Percentiles rank a stretch among this genome's conserved stretches.
Conservation (phyloP, 116 monocot species). For the Phalaenopsis hybrid region DNA sequence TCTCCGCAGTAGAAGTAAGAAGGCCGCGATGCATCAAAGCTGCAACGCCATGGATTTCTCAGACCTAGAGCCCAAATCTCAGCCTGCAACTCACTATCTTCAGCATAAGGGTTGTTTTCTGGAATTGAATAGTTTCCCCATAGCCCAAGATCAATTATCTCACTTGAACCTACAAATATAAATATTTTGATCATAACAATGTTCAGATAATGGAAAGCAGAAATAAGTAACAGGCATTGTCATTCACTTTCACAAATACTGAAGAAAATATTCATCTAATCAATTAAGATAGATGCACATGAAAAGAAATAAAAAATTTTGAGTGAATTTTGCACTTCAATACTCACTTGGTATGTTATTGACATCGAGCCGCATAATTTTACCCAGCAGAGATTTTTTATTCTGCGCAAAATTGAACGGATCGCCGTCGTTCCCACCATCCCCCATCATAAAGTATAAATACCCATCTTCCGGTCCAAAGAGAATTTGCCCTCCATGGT, state of each 20-base stretch:
- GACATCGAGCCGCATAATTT: conserved; percentile 84
- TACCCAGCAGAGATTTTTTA: conserved; percentile 86
- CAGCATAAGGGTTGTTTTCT: conserved; percentile 67
- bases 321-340: neutral
- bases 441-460: conserved; percentile 99
- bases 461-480: conserved; percentile 90
- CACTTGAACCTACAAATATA: conserved; percentile 44
- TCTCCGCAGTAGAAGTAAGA: conserved; percentile 89
- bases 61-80: conserved; percentile 94
- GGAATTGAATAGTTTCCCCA: conserved; percentile 99
- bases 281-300: neutral
- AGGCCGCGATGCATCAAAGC: conserved; percentile 79
- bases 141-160: conserved; percentile 44
- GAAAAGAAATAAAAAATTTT: neutral
- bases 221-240: neutral
- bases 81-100: conserved; percentile 38
- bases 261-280: neutral
- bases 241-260: neutral
- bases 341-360: conserved; percentile 81
- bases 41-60: conserved; percentile 98
- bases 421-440: conserved; percentile 58
- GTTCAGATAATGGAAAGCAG: neutral
- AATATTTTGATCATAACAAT: neutral
- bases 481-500: conserved; percentile 93
- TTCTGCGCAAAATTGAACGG: conserved; percentile 86